Conservation (phyloP, 1,284 basidiomycete genomes). For the Ganoderma meredithae region DNA sequence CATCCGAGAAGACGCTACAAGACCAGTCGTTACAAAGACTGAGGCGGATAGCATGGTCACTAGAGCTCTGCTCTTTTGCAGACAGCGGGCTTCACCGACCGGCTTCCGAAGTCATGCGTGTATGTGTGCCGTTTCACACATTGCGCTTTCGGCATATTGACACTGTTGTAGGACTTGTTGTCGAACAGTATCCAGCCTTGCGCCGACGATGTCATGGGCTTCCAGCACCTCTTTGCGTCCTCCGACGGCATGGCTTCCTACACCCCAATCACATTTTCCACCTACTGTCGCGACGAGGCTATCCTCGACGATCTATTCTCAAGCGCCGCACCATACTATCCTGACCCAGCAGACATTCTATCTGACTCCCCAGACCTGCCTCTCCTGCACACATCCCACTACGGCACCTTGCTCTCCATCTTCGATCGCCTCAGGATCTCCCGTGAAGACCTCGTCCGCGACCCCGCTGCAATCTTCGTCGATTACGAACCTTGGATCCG, state of each 20-base stretch:
- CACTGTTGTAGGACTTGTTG: slow-evolving; percentile 18
- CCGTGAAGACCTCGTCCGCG: slow-evolving; percentile 24
- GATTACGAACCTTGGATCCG: slow-evolving; percentile 33
- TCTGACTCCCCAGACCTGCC: slow-evolving; percentile 16
- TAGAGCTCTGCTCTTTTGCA: slow-evolving; percentile 22
- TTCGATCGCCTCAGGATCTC: slow-evolving; percentile 22
- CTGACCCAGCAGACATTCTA: slow-evolving; percentile 5
- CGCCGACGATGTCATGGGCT: slow-evolving; percentile 26
- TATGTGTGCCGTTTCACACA: slow-evolving; percentile 5
- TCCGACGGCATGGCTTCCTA: slow-evolving; percentile 6
- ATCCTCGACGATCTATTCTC: slow-evolving; percentile 18
- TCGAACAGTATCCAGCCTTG: slow-evolving; percentile 16
- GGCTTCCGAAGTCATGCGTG: slow-evolving; percentile 19
- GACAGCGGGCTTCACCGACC: slow-evolving; percentile 26
- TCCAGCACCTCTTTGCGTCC: slow-evolving; percentile 17
- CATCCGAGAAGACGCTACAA: neutral
- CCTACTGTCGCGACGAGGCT: slow-evolving; percentile 25
- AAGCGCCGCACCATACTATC: slow-evolving; percentile 5
- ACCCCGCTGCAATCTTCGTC: slow-evolving; percentile 22
- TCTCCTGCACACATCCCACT: slow-evolving; percentile 19
- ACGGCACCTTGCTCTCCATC: slow-evolving; percentile 16
- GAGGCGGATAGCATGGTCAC: slow-evolving; percentile 13
- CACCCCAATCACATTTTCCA: slow-evolving; percentile 25
- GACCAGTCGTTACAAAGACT: slow-evolving; percentile 18
- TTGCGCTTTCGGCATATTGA: neutral